Evolutionary conservation across 2,329 filamentous ascomycete genomes (phyloP).

Genomic region (Phaeosphaeria sp.): DNA sequence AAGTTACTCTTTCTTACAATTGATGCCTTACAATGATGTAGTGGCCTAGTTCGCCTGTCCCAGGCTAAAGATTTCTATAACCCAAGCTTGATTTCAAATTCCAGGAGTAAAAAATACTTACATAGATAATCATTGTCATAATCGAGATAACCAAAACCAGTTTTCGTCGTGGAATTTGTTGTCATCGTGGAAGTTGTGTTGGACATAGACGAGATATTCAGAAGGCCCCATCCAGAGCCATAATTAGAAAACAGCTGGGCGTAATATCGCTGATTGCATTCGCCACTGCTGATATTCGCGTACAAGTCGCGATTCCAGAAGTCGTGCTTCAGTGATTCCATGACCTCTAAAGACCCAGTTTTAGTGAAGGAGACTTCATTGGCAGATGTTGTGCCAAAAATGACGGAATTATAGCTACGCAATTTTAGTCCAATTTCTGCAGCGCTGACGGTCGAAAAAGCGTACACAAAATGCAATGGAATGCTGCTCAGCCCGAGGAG

Average conservation of each 20-base stretch:
- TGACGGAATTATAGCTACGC: constrained; percentile 28
- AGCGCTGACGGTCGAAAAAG: background rate
- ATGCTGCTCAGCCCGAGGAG: constrained; percentile 13
- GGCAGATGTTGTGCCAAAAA: constrained; percentile 24
- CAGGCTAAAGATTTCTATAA: background rate
- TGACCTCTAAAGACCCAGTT: background rate
- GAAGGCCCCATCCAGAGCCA: constrained; percentile 1
- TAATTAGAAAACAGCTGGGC: background rate
- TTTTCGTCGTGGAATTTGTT: too few species aligned
- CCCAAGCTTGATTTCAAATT: background rate
- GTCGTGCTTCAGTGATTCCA: background rate
- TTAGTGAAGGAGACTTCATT: constrained; percentile 4
- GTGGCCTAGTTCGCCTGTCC: too few species aligned
- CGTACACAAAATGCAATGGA: constrained; percentile 22
- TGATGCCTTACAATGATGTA: too few species aligned
- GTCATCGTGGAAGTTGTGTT: too few species aligned
- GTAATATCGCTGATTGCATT: background rate
- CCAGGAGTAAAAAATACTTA: background rate
- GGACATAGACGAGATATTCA: too few species aligned
- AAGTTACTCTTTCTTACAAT: too few species aligned
- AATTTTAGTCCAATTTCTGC: background rate
- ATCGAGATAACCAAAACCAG: too few species aligned
- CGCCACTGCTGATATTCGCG: background rate
- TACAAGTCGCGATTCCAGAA: background rate
- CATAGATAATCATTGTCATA: too few species aligned